phyloP scores from a whole-genome alignment of 192 early-diverging fungal genomes.

The Coemansia sp. region DNA sequence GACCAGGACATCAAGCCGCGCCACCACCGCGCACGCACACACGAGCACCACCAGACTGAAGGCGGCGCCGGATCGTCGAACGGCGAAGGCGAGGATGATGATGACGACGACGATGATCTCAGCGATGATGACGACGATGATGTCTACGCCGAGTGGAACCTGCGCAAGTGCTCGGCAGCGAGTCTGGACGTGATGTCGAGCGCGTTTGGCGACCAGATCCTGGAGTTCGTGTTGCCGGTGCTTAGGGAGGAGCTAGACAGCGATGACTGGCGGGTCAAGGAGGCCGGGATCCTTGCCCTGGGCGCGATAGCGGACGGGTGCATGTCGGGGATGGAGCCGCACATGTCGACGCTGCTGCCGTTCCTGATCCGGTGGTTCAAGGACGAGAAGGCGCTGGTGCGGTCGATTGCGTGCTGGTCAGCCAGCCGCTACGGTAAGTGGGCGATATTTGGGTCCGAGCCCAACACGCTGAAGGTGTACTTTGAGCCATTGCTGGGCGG shows the following conservation, averaged over 20 bases:
- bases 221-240: constrained; percentile 82
- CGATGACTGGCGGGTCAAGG: constrained; percentile 87
- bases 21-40: constrained; percentile 80
- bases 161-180: constrained; percentile 97
- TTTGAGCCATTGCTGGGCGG: constrained; percentile 85
- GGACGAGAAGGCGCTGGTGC: constrained; percentile 86
- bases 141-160: constrained; percentile 90
- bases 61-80: constrained; percentile 24
- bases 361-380: constrained; percentile 79
- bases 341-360: constrained; percentile 84
- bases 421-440: constrained; percentile 89
- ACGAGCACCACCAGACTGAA: constrained; percentile 65
- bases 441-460: constrained; percentile 61
- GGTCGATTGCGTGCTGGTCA: constrained; percentile 99
- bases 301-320: constrained; percentile 98
- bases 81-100: constrained; percentile 33
- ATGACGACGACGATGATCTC: constrained; percentile 80
- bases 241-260: constrained; percentile 81
- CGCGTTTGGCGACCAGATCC: constrained; percentile 80
- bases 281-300: constrained; percentile 94
- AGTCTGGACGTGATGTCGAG: constrained; percentile 93
- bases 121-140: constrained; percentile 86
- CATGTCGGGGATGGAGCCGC: constrained; percentile 82
- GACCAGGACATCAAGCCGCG: constrained; percentile 94
- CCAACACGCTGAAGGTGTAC: constrained; percentile 64